phyloP scores from a whole-genome alignment of 2,329 filamentous ascomycete species.

The Pseudopithomyces chartarum region DNA sequence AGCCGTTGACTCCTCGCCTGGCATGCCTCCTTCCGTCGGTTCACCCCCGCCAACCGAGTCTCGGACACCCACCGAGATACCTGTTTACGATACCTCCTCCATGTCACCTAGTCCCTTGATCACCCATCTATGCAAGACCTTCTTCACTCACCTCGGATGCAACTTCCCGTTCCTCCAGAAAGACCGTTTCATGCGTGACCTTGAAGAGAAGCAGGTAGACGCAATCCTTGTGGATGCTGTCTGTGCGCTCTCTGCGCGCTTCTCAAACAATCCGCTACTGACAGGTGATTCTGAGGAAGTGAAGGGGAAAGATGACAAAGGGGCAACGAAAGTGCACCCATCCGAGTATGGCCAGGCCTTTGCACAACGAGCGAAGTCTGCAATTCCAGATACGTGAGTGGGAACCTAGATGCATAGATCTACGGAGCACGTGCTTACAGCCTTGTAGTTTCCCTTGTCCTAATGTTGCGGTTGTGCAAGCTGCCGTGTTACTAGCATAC shows the following conservation, averaged over 20 bases:
- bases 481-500: conserved; percentile 82
- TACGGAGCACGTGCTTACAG: neutral
- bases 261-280: conserved; percentile 66
- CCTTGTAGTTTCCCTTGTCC: conserved; percentile 72
- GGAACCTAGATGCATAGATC: neutral
- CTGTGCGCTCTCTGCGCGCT: conserved; percentile 80
- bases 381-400: conserved; percentile 70
- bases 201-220: conserved; percentile 81
- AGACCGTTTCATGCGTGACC: conserved; percentile 72
- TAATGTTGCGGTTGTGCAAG: conserved; percentile 81
- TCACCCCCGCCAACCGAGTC: conserved; percentile 44
- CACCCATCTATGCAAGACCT: conserved; percentile 75
- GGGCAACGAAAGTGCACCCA: conserved; percentile 36
- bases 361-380: conserved; percentile 80
- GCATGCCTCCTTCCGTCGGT: conserved; percentile 32
- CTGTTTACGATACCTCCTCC: conserved; percentile 77
- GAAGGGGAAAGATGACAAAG: conserved; percentile 29
- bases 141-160: conserved; percentile 81
- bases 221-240: conserved; percentile 86
- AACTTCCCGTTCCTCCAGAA: conserved; percentile 83
- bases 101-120: conserved; percentile 76
- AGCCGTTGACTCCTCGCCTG: conserved; percentile 42
- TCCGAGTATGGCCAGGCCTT: conserved; percentile 78
- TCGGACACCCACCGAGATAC: conserved; percentile 54
- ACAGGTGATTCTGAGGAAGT: conserved; percentile 56